Conservation (phyloP, 495 filamentous ascomycete species). For the Clohesyomyces aquaticus region DNA sequence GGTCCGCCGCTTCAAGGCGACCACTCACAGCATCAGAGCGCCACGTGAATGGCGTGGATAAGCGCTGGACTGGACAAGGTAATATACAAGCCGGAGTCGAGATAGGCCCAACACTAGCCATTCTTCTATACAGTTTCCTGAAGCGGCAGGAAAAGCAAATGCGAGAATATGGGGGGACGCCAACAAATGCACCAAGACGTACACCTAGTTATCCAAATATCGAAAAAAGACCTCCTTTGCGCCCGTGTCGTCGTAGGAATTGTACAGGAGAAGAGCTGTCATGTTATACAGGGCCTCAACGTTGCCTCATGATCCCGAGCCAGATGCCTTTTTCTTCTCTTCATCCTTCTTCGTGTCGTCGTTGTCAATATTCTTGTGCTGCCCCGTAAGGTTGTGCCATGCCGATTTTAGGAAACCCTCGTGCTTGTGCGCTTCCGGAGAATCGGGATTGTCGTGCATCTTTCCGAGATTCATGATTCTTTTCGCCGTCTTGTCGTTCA, state of each 20-base stretch:
- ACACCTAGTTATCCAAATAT: too few relatives aligned
- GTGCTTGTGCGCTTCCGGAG: constrained; percentile 61
- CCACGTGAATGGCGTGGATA: constrained; percentile 24
- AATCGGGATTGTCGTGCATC: constrained; percentile 40
- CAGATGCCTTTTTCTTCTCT: constrained; percentile 63
- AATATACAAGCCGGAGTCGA: constrained; percentile 42
- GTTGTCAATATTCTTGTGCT: constrained; percentile 57
- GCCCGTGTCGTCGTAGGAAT: constrained; percentile 19
- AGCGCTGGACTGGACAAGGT: constrained; percentile 29
- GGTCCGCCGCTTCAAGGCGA: not conserved
- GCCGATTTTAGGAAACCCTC: constrained; percentile 87
- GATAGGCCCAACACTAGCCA: constrained; percentile 24
- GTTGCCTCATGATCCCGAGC: constrained; percentile 45
- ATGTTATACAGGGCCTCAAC: not conserved
- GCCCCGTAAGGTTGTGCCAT: constrained; percentile 85
- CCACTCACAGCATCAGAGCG: constrained; percentile 19
- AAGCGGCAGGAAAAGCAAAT: not conserved
- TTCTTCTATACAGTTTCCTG: constrained; percentile 21
- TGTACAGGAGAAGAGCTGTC: constrained; percentile 11
- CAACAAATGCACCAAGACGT: constrained; percentile 38
- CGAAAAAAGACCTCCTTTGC: constrained; percentile 20
- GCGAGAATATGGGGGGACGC: constrained; percentile 18
- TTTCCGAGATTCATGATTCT: constrained; percentile 78
- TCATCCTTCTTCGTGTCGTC: constrained; percentile 47
- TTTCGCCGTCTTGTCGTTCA: constrained; percentile 87